Evolutionary conservation across 208 protist species (phyloP).

Genomic region (Balamuthia mandrillaris): DNA sequence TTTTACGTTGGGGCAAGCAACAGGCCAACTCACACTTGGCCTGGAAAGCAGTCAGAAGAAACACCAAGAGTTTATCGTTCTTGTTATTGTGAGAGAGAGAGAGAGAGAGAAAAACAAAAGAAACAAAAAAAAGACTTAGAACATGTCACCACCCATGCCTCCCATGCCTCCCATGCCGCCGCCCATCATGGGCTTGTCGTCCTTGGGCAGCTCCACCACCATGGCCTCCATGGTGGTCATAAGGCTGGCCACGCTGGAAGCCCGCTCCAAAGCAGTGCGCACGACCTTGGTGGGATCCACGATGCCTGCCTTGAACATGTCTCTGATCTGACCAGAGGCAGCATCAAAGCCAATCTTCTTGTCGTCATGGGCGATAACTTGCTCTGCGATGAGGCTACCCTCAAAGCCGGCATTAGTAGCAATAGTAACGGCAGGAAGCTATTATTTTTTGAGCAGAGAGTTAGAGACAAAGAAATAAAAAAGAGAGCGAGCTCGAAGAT

Average conservation of each 20-base stretch:
- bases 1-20: too few species aligned
- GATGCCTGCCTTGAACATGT: slow-evolving; percentile 98
- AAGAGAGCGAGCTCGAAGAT: neutral
- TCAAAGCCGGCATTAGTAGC: slow-evolving; percentile 94
- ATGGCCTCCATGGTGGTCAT: slow-evolving; percentile 97
- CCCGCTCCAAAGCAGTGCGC: slow-evolving; percentile 91
- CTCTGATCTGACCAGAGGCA: slow-evolving; percentile 85
- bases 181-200: slow-evolving; percentile 30
- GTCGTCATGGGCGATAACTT: slow-evolving; percentile 77
- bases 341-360: slow-evolving; percentile 88
- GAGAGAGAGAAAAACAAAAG: neutral
- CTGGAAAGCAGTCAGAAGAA: too few species aligned
- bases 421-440: slow-evolving; percentile 87
- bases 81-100: too few species aligned
- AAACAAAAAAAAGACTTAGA: slow-evolving; percentile 3
- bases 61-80: too few species aligned
- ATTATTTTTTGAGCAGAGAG: neutral
- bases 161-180: slow-evolving; percentile 33
- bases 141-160: slow-evolving; percentile 42
- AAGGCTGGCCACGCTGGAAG: slow-evolving; percentile 91
- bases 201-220: slow-evolving; percentile 75
- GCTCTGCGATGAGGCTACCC: slow-evolving; percentile 94
- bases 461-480: neutral
- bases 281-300: slow-evolving; percentile 99
- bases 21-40: too few species aligned